These are phyloP conservation scores for Cyclostephanos invisitatus DNA, from an alignment of 108 stramenopile genomes.

Conservation along the genomic window DNA sequence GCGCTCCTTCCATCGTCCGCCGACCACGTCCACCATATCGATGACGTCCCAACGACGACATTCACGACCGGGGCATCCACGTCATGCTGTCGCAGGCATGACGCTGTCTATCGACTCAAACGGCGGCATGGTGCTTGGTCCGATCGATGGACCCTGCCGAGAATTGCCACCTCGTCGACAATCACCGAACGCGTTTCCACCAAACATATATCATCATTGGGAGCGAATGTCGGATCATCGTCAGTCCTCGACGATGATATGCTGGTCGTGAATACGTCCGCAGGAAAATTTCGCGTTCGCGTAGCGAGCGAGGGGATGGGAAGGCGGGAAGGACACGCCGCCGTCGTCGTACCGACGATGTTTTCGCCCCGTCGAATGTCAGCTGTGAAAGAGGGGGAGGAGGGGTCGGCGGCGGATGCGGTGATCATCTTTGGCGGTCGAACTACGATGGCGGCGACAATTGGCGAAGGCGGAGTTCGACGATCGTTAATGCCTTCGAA, in stretches of 20 bases:
- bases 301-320: constrained; percentile 15
- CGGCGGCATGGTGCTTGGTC: constrained; percentile 37
- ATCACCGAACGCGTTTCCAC: not conserved
- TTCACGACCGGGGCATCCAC: not conserved
- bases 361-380: not conserved
- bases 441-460: constrained; percentile 8
- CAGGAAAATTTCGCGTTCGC: constrained; percentile 33
- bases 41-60: not conserved
- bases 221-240: not conserved
- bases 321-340: constrained; percentile 39
- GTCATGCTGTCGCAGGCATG: constrained; percentile 32
- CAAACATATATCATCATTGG: not conserved
- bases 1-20: not conserved
- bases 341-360: constrained; percentile 28
- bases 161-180: not conserved
- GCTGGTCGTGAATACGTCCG: constrained; percentile 4
- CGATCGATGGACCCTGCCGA: constrained; percentile 26
- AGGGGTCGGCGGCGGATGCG: not conserved
- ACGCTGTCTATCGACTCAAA: constrained; percentile 42
- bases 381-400: not conserved
- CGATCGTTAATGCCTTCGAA: constrained; percentile 38
- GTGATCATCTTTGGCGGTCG: constrained; percentile 43
- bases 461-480: constrained; percentile 6
- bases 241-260: not conserved
- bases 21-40: not conserved